Evolutionary conservation across 2,329 filamentous ascomycete species (phyloP), one percentile per base, ranked within the genome.

Genomic region (Trichoderma atroviride): DNA sequence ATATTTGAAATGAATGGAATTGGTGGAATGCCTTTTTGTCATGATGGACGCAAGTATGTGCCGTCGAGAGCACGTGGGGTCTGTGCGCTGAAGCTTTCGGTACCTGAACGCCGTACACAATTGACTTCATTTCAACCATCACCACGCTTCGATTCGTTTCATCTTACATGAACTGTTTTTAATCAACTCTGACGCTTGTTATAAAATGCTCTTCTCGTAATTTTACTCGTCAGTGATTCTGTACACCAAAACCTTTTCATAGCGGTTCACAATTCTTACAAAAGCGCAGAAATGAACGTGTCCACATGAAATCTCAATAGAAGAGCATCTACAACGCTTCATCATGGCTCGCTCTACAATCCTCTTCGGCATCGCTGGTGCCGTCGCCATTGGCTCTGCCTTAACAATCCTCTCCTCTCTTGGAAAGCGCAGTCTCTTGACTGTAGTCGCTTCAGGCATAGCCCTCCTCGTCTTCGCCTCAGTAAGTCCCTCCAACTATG

Each of bases 391-490:
- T 14, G 4, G 61, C 27, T 55, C 69, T 16, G 29, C 55, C 19
- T 33, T 55, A 24, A 16, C 33, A 29, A 53, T 70, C 61, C 19
- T 64, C 6, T 55, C 50, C 7, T 60, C 61, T 10, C 33, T 63
- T 1, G 24, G 31, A 11, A 69, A 60, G 16, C n/a, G 56, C 60
- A 50, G 24, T 2, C 57, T 71, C 65, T 64, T 72, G 40, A 72
- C 73, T 0, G 64, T 67, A 33, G 19, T 78, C 33, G 53, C 75
- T 5, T 55, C 73, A 2, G 24, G 73, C 53, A 69, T 76, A n/a
- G 64, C 65, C 24, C 61, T 76, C 2, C 16, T 71, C 65, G 74
- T 79, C 59, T 79, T 78, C 60, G 53, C 76, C 33, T 76, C 77
- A 35, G 80, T 80, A 73, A 68, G 75, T 27, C 24, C 14, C 37